phyloP scores from a whole-genome alignment of 176 grass and related monocot species.

The Triticum monococcum region DNA sequence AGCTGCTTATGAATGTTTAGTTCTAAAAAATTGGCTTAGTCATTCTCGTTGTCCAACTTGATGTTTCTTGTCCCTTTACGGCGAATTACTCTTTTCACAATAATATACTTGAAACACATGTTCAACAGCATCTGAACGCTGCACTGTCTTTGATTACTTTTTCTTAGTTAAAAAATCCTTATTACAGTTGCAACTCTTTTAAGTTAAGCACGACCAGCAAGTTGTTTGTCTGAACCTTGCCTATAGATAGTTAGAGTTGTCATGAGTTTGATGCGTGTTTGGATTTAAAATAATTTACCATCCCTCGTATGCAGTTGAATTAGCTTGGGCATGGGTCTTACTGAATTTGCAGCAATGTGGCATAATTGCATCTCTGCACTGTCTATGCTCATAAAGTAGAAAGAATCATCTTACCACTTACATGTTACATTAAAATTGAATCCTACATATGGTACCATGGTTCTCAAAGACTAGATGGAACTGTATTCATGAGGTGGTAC shows the following conservation, averaged over 20 bases:
- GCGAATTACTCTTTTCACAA: not conserved
- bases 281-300: not conserved
- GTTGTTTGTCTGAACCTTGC: not conserved
- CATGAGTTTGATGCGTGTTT: not conserved
- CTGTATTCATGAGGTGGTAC: not conserved
- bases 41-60: not conserved
- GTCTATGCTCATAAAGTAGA: not conserved
- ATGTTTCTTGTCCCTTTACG: not conserved
- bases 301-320: not conserved
- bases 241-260: not conserved
- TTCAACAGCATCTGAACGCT: not conserved
- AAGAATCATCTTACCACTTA: not conserved
- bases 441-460: not conserved
- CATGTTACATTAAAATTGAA: not conserved
- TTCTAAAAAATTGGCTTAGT: not conserved
- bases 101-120: not conserved
- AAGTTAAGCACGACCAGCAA: not conserved
- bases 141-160: not conserved
- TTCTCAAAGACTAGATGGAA: not conserved
- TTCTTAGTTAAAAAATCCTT: not conserved
- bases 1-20: not conserved
- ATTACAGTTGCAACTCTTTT: not conserved
- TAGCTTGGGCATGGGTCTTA: not conserved
- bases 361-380: not conserved
- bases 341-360: not conserved